Evolutionary conservation across 352 stramenopile genomes (phyloP), one percentile per base, ranked within the genome.

Genomic region (Phytophthora sp.): DNA sequence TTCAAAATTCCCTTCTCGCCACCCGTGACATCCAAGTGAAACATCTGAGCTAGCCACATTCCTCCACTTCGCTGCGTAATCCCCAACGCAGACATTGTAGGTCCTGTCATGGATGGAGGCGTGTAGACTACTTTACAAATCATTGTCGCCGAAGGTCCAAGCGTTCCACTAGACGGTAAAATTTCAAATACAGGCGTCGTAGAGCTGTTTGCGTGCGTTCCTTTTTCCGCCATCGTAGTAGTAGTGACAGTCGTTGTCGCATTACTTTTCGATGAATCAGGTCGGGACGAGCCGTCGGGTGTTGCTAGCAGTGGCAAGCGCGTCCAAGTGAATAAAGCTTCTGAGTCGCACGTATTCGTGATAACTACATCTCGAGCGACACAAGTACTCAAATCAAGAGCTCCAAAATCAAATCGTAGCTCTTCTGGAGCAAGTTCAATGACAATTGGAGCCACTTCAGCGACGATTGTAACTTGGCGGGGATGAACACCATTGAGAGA

Each of bases 281-380:
- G 76, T 3, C 79, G 68, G 20, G 17, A 31, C 5, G 35, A 55
- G 7, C 44, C 54, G 35, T 75, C 61, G 10, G 51, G 61, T 5
- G 61, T 75, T 5, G 61, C 54, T 6, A 58, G 17, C 5, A 54
- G 8, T 3, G 46, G 23, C 39, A 56, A 52, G 13, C 24, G 59
- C 15, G 31, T 81, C 95, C 94, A 98, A 12, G 71, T 26, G 57
- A 97, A 98, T 5, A 89, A 70, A 6, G 92, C 94, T 7, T 77
- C 57, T 0, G 89, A 95, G 34, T 98, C 96, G 37, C 94, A 96
- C 2, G 92, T 94, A 65, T 98, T 98, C 0, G 78, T 91, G 23
- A 98, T 56, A 8, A 77, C 64, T 1, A 98, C 53, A 4, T 92
- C 78, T 21, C 85, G 68, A 17, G 70, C 46, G 43, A 96, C 74